phyloP scores from a whole-genome alignment of 2,329 filamentous ascomycete species.

The Fusarium oligoseptatum region DNA sequence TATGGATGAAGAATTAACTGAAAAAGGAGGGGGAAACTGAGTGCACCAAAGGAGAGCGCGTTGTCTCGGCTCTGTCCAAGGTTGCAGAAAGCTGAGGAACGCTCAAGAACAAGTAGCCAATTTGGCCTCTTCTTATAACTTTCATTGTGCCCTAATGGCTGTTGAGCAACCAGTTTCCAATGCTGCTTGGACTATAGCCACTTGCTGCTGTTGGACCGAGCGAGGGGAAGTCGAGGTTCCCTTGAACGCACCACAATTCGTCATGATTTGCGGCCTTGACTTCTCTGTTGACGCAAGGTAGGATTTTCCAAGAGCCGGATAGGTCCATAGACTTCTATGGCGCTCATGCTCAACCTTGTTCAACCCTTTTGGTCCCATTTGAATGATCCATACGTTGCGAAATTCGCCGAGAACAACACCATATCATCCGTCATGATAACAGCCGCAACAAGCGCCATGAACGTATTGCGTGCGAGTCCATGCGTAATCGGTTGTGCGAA shows the following conservation, averaged over 20 bases:
- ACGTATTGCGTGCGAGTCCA: neutral
- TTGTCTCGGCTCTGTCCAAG: slow-evolving; percentile 7
- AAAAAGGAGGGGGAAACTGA: neutral
- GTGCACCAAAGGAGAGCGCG: slow-evolving; percentile 13
- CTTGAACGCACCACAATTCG: neutral
- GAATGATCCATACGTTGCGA: slow-evolving; percentile 10
- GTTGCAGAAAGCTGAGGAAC: slow-evolving; percentile 20
- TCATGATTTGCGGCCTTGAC: neutral
- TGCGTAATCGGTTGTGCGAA: neutral
- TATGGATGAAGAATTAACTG: slow-evolving; percentile 25
- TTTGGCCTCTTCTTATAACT: slow-evolving; percentile 33
- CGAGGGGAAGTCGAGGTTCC: slow-evolving; percentile 16
- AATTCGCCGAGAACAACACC: slow-evolving; percentile 3
- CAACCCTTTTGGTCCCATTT: slow-evolving; percentile 7
- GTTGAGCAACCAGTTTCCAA: neutral
- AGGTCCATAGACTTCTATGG: slow-evolving; percentile 21
- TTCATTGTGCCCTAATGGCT: slow-evolving; percentile 2
- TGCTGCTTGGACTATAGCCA: neutral
- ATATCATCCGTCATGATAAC: neutral
- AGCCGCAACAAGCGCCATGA: neutral
- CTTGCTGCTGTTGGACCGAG: slow-evolving; percentile 15
- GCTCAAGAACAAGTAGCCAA: neutral
- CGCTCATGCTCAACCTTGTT: neutral
- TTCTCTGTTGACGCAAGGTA: slow-evolving; percentile 8
- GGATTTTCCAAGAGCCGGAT: neutral